Conservation (phyloP, 164 flowering plant species). For the Macadamia tetraphylla region DNA sequence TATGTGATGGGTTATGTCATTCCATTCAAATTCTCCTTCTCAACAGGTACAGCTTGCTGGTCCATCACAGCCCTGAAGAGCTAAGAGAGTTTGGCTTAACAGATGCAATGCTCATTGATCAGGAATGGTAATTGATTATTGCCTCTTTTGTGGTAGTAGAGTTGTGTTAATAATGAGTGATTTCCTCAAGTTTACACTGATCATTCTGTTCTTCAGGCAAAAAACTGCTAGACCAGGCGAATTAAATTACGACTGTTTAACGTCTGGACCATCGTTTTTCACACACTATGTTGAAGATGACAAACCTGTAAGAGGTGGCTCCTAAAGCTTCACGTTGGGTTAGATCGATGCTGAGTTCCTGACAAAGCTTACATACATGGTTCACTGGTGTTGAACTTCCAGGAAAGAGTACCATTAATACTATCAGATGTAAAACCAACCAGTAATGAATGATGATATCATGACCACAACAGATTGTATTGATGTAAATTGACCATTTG, state of each 20-base stretch:
- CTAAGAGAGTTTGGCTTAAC: conserved; percentile 57
- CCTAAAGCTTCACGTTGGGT: neutral
- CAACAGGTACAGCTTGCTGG: conserved; percentile 61
- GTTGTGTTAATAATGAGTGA: neutral
- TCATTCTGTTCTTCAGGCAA: conserved; percentile 43
- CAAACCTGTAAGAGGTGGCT: neutral
- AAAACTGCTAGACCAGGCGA: conserved; percentile 62
- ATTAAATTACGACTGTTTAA: conserved; percentile 51
- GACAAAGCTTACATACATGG: neutral
- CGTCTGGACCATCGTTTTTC: conserved; percentile 60
- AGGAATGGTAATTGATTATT: conserved; percentile 36
- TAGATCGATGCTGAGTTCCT: too few relatives aligned
- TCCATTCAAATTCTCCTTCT: neutral
- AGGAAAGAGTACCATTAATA: neutral
- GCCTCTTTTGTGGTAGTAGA: neutral
- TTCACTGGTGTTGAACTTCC: neutral
- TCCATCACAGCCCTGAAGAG: conserved; percentile 63
- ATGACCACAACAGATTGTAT: too few relatives aligned
- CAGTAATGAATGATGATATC: neutral
- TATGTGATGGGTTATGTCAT: neutral
- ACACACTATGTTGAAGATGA: conserved; percentile 32
- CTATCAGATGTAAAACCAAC: neutral
- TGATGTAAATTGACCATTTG: too few relatives aligned
- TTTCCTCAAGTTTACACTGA: conserved; percentile 4
- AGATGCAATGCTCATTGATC: conserved; percentile 65